phyloP scores from a whole-genome alignment of 2,329 filamentous ascomycete species.

The Calonectria hongkongensis region DNA sequence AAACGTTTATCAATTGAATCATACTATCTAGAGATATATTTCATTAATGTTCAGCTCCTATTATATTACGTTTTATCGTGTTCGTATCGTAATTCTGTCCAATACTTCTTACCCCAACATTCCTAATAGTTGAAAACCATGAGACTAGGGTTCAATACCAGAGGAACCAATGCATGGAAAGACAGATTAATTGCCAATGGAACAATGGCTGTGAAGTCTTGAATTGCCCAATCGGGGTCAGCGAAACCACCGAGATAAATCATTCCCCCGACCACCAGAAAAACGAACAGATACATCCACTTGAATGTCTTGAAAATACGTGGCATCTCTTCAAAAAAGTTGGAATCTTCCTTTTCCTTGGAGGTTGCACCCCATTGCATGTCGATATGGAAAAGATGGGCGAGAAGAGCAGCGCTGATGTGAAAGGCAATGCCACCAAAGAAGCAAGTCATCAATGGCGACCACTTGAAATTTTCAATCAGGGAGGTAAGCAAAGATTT shows the following conservation, averaged over 20 bases:
- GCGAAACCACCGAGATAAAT: slow-evolving; percentile 69
- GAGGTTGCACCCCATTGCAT: slow-evolving; percentile 74
- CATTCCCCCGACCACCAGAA: slow-evolving; percentile 68
- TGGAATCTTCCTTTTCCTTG: slow-evolving; percentile 74
- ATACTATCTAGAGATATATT: no score
- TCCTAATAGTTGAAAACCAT: slow-evolving; percentile 36
- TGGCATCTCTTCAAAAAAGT: slow-evolving; percentile 74
- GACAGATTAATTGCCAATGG: slow-evolving; percentile 74
- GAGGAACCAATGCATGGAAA: slow-evolving; percentile 34
- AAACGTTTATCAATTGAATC: no score
- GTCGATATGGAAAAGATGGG: slow-evolving; percentile 65
- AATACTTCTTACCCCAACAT: background rate
- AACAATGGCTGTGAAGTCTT: slow-evolving; percentile 73
- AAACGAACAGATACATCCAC: slow-evolving; percentile 65
- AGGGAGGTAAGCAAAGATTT: slow-evolving; percentile 65
- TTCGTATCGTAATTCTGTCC: no score
- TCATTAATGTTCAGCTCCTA: no score
- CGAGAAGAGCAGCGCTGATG: slow-evolving; percentile 63
- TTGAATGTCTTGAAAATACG: slow-evolving; percentile 74
- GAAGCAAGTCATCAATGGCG: slow-evolving; percentile 70
- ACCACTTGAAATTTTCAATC: slow-evolving; percentile 75
- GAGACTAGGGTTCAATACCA: slow-evolving; percentile 30
- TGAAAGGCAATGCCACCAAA: slow-evolving; percentile 67
- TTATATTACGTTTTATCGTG: no score
- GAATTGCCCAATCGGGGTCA: slow-evolving; percentile 75